phyloP scores from a whole-genome alignment of 441 rosid species.

The Brassica hybrid region DNA sequence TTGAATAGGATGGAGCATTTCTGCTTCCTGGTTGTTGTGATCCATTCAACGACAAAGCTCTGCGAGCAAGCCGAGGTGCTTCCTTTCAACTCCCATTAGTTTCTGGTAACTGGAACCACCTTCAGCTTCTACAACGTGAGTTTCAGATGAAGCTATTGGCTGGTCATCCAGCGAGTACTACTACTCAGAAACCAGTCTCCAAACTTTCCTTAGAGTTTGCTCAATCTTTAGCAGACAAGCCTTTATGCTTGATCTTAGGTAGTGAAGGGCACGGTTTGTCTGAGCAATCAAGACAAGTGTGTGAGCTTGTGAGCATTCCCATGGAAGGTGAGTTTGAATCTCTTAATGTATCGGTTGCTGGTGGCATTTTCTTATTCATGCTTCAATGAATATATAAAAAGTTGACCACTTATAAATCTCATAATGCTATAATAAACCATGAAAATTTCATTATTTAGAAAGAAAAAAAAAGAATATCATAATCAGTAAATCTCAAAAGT shows the following conservation, averaged over 20 bases:
- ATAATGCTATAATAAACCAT: not conserved
- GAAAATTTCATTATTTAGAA: too few species aligned
- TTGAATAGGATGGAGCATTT: conserved; percentile 74
- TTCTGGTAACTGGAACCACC: conserved; percentile 76
- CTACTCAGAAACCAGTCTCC: conserved; percentile 43
- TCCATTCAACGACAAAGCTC: conserved; percentile 87
- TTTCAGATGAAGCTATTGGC: conserved; percentile 80
- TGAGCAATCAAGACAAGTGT: conserved; percentile 38
- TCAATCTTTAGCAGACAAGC: conserved; percentile 55
- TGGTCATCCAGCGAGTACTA: conserved; percentile 66
- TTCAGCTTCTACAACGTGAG: conserved; percentile 53
- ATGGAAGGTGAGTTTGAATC: conserved; percentile 85
- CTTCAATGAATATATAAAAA: conserved; percentile 44
- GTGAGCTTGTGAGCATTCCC: conserved; percentile 83
- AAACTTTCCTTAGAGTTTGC: conserved; percentile 54
- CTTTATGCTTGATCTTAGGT: conserved; percentile 79
- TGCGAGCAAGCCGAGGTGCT: conserved; percentile 93
- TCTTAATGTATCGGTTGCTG: conserved; percentile 94
- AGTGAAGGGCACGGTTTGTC: conserved; percentile 89
- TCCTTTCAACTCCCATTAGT: conserved; percentile 84
- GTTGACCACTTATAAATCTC: conserved; percentile 2
- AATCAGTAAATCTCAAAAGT: too few species aligned
- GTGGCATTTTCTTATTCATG: conserved; percentile 82
- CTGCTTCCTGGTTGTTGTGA: conserved; percentile 96
- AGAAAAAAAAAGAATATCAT: too few species aligned